Conservation (phyloP, 23 red algal species). For the Gracilaria domingensis region DNA sequence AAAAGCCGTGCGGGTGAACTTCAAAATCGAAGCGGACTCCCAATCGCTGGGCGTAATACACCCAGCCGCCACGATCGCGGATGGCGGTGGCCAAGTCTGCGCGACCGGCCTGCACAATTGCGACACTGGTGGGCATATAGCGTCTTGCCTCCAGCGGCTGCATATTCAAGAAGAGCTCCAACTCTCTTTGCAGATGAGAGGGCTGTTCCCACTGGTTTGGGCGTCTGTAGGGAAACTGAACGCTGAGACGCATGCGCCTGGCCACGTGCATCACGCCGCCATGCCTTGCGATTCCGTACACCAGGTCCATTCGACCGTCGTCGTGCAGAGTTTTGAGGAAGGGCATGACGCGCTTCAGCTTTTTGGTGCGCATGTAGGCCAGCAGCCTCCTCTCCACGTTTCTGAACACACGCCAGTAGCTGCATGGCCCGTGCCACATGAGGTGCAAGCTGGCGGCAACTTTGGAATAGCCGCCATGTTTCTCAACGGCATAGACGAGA, state of each 20-base stretch:
- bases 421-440: conserved; percentile 81
- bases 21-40: conserved; percentile 50
- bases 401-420: conserved; percentile 76
- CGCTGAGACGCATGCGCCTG: conserved; percentile 45
- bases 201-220: conserved; percentile 49
- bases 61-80: conserved; percentile 83
- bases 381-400: conserved; percentile 67
- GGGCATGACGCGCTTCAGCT: conserved; percentile 63
- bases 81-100: conserved; percentile 81
- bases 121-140: conserved; percentile 75
- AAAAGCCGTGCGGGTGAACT: conserved; percentile 70
- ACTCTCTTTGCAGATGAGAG: conserved; percentile 70
- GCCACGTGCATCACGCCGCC: conserved; percentile 81
- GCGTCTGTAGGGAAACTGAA: conserved; percentile 39
- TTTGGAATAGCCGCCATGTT: conserved; percentile 68
- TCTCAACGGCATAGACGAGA: conserved; percentile 78
- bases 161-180: conserved; percentile 50
- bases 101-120: conserved; percentile 66
- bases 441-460: conserved; percentile 82
- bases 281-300: conserved; percentile 80
- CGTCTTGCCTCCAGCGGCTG: conserved; percentile 49
- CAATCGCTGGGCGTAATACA: conserved; percentile 78
- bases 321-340: conserved; percentile 40
- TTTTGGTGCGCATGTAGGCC: conserved; percentile 8
- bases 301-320: conserved; percentile 77